Evolutionary conservation across 2,329 filamentous ascomycete species (phyloP), one percentile per base, ranked within the genome.

Genomic region (Neodidymelliopsis sp.): DNA sequence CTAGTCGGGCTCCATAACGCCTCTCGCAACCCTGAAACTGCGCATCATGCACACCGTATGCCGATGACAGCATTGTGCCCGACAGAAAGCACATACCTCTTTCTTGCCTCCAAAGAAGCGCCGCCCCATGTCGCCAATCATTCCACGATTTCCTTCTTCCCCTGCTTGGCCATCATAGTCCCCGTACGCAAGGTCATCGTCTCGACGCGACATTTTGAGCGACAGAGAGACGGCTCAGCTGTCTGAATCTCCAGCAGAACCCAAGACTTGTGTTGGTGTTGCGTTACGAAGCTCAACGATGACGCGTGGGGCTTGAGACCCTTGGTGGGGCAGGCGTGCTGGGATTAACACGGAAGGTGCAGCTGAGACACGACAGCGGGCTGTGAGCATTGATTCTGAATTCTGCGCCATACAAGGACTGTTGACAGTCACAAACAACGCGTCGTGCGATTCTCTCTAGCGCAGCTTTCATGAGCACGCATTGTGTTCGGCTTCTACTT

Each of bases 111-210:
- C 66, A 59, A 72, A 71, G 55, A 69, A 66, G 60, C 77, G 79
- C 60, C 75, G 75, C 49, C 80, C 78, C 51, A 81, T 76, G 59
- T 81, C 79, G 27, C 80, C 77, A 27, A 82, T 71, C 23, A 84
- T 63, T n/a, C 80, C 78, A 29, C 80, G 74, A 31, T 80, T 75
- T 29, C 70, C 72, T 33, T 77, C 76, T 29, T 76, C 57, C 59
- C 65, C 58, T 49, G 71, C 54, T 62, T 64, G 62, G 13, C 60
- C 67, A 48, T 77, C 71, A 57, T 80, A 81, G 25, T 80, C 76
- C 53, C 81, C 81, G 63, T 84, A 84, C 44, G 81, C 81, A 63
- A 84, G 62, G 53, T 76, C 74, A 58, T 84, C 78, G 56, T 83
- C 77, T 50, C 62, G 59, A 55, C 62, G 53, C 39, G 70, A 60